Conservation (phyloP, 139 green algal species). For the Picochlorum sp. region DNA sequence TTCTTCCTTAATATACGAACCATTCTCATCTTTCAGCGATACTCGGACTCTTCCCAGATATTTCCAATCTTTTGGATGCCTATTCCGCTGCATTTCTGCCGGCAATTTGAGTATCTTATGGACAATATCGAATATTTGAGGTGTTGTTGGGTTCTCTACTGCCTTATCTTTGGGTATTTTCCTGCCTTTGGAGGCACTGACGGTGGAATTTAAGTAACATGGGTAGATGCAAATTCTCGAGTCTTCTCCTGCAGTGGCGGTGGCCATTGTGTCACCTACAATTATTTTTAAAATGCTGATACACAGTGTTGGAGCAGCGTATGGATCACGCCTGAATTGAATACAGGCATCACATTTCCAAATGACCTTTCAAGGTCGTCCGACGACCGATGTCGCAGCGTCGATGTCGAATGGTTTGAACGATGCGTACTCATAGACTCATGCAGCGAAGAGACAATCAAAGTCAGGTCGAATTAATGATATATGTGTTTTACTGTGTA, state of each 20-base stretch:
- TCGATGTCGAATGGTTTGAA: no score
- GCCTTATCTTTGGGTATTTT: constrained; percentile 3
- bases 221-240: constrained; percentile 8
- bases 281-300: neutral
- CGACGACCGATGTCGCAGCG: no score
- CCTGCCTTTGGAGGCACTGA: constrained; percentile 3
- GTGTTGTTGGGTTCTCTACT: constrained; percentile 24
- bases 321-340: no score
- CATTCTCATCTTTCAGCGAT: constrained; percentile 36
- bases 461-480: no score
- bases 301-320: no score
- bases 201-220: constrained; percentile 2
- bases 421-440: no score
- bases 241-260: neutral
- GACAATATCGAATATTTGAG: constrained; percentile 39
- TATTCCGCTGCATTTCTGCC: constrained; percentile 42
- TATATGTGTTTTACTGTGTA: no score
- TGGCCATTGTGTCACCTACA: neutral
- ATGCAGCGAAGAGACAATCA: no score
- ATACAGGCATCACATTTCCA: no score
- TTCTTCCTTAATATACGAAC: constrained; percentile 32
- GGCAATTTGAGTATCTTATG: constrained; percentile 34
- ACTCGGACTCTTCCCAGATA: constrained; percentile 44
- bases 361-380: no score
- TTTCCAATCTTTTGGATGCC: constrained; percentile 43